Evolutionary conservation across 257 asterid genomes (phyloP).

Genomic region (Prunella vulgaris): DNA sequence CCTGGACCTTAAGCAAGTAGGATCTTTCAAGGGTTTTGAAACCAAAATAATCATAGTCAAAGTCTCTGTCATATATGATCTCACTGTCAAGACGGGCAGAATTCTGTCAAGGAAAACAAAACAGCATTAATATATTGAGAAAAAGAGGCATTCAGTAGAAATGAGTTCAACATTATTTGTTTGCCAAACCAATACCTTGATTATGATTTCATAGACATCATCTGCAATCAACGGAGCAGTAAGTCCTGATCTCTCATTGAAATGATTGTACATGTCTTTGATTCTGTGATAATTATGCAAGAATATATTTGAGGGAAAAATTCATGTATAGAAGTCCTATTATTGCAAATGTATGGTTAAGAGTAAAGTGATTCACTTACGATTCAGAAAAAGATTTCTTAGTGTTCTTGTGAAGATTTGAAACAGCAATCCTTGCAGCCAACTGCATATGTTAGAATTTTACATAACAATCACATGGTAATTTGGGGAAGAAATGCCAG

Average conservation of each 20-base stretch:
- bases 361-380: conserved; percentile 38
- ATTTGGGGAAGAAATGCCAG: neutral
- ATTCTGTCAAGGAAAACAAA: conserved; percentile 42
- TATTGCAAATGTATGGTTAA: neutral
- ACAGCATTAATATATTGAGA: neutral
- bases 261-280: conserved; percentile 80
- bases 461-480: neutral
- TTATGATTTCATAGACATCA: conserved; percentile 77
- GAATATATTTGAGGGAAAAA: neutral
- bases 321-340: neutral
- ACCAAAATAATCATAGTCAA: conserved; percentile 92
- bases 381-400: conserved; percentile 96
- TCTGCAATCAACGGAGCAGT: conserved; percentile 83
- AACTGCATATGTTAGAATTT: conserved; percentile 37
- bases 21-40: conserved; percentile 94
- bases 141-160: neutral
- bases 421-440: conserved; percentile 99
- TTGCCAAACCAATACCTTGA: conserved; percentile 49
- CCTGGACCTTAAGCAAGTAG: conserved; percentile 73
- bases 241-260: conserved; percentile 76
- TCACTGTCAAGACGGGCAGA: conserved; percentile 87
- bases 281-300: conserved; percentile 37
- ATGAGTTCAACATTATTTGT: neutral
- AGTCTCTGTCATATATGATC: conserved; percentile 89
- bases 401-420: conserved; percentile 93